Evolutionary conservation across 495 filamentous ascomycete genomes (phyloP).

Genomic region (Penicillium nucicola): DNA sequence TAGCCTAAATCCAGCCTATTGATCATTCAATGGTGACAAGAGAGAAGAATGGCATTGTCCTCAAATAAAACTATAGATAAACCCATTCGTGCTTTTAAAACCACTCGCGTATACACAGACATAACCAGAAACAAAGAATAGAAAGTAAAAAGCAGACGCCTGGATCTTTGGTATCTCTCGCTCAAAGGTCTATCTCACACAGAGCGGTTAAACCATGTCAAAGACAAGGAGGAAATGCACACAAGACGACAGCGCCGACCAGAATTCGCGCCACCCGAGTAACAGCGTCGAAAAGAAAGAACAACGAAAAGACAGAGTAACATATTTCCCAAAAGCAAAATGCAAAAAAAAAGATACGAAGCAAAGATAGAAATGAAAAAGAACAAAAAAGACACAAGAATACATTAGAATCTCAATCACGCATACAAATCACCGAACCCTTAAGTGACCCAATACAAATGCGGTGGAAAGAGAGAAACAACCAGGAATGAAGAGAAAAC

Average conservation of each 20-base stretch:
- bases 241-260: slow-evolving; percentile 37
- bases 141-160: slow-evolving; percentile 26
- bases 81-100: slow-evolving; percentile 8
- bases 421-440: slow-evolving; percentile 28
- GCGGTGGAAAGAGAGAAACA: slow-evolving; percentile 18
- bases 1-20: too few relatives aligned
- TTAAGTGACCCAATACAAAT: slow-evolving; percentile 23
- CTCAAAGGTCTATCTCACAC: slow-evolving; percentile 46
- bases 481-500: slow-evolving; percentile 26
- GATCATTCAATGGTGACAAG: too few relatives aligned
- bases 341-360: slow-evolving; percentile 20
- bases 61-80: slow-evolving; percentile 2
- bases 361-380: slow-evolving; percentile 1
- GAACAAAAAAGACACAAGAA: slow-evolving; percentile 26
- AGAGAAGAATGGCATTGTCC: too few relatives aligned
- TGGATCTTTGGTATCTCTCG: slow-evolving; percentile 48
- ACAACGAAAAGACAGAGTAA: slow-evolving; percentile 10
- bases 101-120: slow-evolving; percentile 5
- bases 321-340: slow-evolving; percentile 20
- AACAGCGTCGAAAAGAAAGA: slow-evolving; percentile 16
- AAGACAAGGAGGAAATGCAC: slow-evolving; percentile 34
- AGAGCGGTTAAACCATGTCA: slow-evolving; percentile 29
- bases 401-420: slow-evolving; percentile 30
- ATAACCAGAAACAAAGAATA: slow-evolving; percentile 6
- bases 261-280: slow-evolving; percentile 36